These are phyloP conservation scores for Phytophthora europaea DNA, from an alignment of 352 stramenopile genomes.

Conservation along the genomic window DNA sequence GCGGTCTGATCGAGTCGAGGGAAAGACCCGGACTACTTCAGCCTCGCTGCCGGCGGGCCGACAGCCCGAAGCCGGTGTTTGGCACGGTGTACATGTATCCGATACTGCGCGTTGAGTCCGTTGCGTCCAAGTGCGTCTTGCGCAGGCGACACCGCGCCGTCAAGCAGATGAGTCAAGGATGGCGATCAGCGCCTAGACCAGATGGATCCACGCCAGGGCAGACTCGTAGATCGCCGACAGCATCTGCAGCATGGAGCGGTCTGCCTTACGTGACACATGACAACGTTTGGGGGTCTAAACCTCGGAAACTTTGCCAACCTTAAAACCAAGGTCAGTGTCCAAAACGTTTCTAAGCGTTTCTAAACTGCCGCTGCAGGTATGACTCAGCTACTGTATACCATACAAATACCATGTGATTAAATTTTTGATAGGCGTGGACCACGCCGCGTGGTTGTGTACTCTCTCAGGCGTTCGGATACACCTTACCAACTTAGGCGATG, in stretches of 20 bases:
- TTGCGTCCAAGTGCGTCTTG: conserved; percentile 18
- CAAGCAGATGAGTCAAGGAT: conserved; percentile 26
- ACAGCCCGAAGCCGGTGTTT: background rate
- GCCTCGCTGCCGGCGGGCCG: background rate
- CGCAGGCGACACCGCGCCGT: conserved; percentile 19
- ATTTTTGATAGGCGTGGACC: too few species aligned
- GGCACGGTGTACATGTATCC: conserved; percentile 20
- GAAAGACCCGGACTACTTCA: background rate
- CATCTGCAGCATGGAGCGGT: conserved; percentile 11
- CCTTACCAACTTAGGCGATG: too few species aligned
- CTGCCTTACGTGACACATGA: conserved; percentile 9
- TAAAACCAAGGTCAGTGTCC: too few species aligned
- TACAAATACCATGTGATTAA: too few species aligned
- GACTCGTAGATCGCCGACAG: conserved; percentile 14
- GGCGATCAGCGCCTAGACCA: conserved; percentile 34
- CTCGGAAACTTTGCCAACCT: too few species aligned
- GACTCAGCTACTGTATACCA: too few species aligned
- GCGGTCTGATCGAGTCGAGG: background rate
- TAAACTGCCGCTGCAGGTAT: too few species aligned
- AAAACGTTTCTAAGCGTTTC: too few species aligned
- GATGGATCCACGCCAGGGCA: conserved; percentile 28
- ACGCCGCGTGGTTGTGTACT: too few species aligned
- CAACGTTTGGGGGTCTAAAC: too few species aligned
- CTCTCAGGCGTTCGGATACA: too few species aligned
- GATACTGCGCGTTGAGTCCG: conserved; percentile 14